phyloP scores from a whole-genome alignment of 75 land plant species.

The Gnetum montanum region DNA sequence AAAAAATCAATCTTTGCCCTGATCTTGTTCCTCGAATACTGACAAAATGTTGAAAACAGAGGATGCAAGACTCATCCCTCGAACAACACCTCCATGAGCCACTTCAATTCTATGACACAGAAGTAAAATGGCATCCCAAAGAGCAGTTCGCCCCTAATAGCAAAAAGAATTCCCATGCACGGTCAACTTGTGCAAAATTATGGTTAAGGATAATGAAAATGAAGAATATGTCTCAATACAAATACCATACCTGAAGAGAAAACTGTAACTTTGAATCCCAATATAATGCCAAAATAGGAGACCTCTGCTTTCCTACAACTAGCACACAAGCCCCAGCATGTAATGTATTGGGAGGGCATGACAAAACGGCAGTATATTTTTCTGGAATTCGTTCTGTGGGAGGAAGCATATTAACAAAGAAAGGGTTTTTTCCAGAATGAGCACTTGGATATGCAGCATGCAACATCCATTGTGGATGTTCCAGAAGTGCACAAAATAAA shows the following conservation, averaged over 20 bases:
- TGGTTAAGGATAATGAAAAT: no score
- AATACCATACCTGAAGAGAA: slow-evolving; percentile 87
- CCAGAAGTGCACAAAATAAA: slow-evolving; percentile 88
- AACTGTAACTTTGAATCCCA: slow-evolving; percentile 85
- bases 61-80: no score
- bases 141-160: no score
- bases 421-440: slow-evolving; percentile 87
- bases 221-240: no score
- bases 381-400: slow-evolving; percentile 89
- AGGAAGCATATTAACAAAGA: slow-evolving; percentile 78
- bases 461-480: slow-evolving; percentile 97
- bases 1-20: no score
- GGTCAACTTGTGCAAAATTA: no score
- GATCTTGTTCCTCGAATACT: no score
- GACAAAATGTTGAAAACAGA: no score
- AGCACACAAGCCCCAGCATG: slow-evolving; percentile 87
- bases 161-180: no score
- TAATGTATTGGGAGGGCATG: slow-evolving; percentile 55
- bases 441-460: slow-evolving; percentile 65
- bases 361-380: slow-evolving; percentile 78
- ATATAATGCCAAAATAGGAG: slow-evolving; percentile 86
- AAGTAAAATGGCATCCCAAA: no score
- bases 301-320: slow-evolving; percentile 70
- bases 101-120: no score
- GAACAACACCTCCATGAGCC: no score